Percentiles rank a stretch among this genome's conserved stretches.
Conservation (phyloP, 139 green algal genomes). For the Marvania coccoides region DNA sequence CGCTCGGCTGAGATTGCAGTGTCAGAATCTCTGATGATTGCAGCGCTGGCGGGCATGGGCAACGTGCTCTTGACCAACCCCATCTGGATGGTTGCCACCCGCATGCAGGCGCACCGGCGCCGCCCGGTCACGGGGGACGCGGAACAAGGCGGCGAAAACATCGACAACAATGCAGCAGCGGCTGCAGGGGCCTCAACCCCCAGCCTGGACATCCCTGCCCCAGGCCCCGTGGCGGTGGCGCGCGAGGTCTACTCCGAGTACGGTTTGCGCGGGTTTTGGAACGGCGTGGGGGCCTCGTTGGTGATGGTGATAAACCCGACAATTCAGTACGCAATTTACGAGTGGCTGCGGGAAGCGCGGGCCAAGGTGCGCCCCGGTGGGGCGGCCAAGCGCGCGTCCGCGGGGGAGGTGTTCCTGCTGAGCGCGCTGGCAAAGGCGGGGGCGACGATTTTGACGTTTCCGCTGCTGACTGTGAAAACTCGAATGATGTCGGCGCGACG, state of each 20-base stretch:
- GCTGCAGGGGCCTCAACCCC: not conserved
- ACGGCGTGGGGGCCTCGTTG: conserved; percentile 69
- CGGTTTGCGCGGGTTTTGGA: conserved; percentile 65
- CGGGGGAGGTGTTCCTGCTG: conserved; percentile 77
- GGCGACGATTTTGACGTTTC: conserved; percentile 90
- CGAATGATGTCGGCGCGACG: conserved; percentile 48
- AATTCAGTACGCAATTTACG: conserved; percentile 81
- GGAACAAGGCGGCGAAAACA: not conserved
- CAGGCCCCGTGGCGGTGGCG: not conserved
- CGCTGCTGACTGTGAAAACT: conserved; percentile 87
- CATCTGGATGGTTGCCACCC: conserved; percentile 85
- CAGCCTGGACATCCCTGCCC: not conserved
- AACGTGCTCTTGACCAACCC: conserved; percentile 90
- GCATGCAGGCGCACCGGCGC: conserved; percentile 61
- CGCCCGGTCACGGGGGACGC: not conserved
- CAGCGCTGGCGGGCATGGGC: conserved; percentile 58
- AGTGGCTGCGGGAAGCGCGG: conserved; percentile 50
- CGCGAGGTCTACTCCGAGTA: conserved; percentile 18
- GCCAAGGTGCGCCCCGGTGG: not conserved
- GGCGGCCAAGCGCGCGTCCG: not conserved
- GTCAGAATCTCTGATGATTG: conserved; percentile 59
- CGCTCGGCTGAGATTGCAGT: conserved; percentile 46
- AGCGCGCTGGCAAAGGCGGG: conserved; percentile 83
- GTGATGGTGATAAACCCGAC: conserved; percentile 84
- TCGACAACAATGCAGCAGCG: not conserved